Evolutionary conservation across 495 filamentous ascomycete species (phyloP), one percentile per base, ranked within the genome.

Genomic region (Glutinoglossum americanum): DNA sequence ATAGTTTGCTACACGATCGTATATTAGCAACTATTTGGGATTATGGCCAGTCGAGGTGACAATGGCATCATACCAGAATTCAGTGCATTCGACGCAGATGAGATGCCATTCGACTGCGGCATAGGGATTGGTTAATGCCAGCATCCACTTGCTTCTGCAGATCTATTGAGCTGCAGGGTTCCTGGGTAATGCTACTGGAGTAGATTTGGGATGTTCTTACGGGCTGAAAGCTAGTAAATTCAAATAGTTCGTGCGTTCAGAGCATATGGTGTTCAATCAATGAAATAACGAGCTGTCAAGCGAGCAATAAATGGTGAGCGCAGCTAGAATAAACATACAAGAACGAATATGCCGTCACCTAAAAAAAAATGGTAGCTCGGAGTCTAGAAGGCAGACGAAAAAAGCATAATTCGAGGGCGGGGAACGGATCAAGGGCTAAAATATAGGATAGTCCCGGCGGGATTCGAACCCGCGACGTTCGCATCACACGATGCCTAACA

Each of bases 1-100:
- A 71, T 95, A 98, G 65, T 95, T 83, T 61, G 82, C 93, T 98
- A 60, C 51, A 17, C 5, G 10, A 54, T 13, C 51, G 25, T 41
- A n/a, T 53, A 41, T 62, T 26, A 61, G 58, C 57, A 32, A 56
- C 6, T 15, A 23, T 25, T 45, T 32, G 0, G 30, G 15, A 17
- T 15, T n/a, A 26, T 37, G 23, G 49, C 6, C 2, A 0, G 25
- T 37, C 7, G 26, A 39, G 27, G 28, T 47, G 15, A 1, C 54
- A 25, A 19, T 47, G 32, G 53, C 21, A 23, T 35, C 25, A 55
- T 68, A 71, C 69, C 69, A 56, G 68, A 65, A 59, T 71, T 68
- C 58, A 71, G 58, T 37, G 64, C 7, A 19, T 53, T 53, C 49
- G 49, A 30, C 7, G 47, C 47, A 25, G 47, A 25, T 26, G 47